Percentiles rank a stretch among this genome's conserved stretches.
phyloP scores from a whole-genome alignment of 805 yeast genomes.

The Saccharomycopsis guyanensis region DNA sequence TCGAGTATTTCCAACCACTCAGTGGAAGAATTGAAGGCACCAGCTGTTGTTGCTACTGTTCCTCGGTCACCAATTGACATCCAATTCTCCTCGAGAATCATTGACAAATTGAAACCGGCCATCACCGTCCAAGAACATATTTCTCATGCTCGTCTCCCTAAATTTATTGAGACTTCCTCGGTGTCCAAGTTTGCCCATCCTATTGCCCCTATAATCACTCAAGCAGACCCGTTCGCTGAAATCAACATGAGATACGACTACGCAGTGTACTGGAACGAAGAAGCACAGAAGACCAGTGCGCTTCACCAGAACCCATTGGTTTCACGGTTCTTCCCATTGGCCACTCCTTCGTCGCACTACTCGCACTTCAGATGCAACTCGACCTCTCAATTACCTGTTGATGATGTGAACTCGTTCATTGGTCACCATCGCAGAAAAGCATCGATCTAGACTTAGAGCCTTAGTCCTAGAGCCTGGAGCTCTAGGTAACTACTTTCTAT shows the following conservation, averaged over 20 bases:
- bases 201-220: constrained; percentile 12
- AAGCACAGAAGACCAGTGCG: not conserved
- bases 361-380: not conserved
- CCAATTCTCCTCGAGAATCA: not conserved
- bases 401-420: not conserved
- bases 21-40: not conserved
- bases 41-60: not conserved
- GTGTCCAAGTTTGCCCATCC: constrained; percentile 9
- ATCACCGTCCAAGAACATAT: no score
- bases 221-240: constrained; percentile 12
- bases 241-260: constrained; percentile 13
- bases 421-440: not conserved
- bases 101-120: not conserved
- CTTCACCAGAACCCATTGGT: constrained; percentile 13
- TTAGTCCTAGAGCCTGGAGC: no score
- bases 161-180: not conserved
- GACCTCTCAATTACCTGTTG: no score
- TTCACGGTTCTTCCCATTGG: constrained; percentile 16
- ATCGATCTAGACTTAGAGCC: not conserved
- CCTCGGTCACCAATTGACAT: not conserved
- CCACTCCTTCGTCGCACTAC: not conserved
- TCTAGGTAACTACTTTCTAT: no score
- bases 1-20: constrained; percentile 5
- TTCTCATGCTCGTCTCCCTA: not conserved
- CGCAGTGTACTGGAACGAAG: not conserved